These are phyloP conservation scores for Deuterostichococcus epilithicus DNA, from an alignment of 139 green algal species.

Conservation along the genomic window DNA sequence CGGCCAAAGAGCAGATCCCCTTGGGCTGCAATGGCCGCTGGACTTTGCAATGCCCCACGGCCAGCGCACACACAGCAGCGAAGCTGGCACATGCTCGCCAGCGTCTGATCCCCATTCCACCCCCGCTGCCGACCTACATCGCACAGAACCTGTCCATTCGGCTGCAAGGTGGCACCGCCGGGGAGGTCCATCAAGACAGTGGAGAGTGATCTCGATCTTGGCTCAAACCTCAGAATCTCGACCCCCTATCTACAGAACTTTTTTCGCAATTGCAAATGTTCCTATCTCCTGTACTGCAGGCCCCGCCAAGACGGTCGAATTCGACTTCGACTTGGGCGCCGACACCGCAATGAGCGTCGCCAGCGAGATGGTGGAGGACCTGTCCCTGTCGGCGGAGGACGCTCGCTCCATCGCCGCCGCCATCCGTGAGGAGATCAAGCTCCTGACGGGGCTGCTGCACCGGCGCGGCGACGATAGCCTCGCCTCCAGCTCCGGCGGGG, in stretches of 20 bases:
- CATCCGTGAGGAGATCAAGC: constrained; percentile 42
- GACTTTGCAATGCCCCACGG: no score
- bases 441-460: constrained; percentile 20
- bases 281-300: constrained; percentile 25
- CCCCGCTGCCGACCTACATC: no score
- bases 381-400: constrained; percentile 69
- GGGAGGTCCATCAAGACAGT: constrained; percentile 21
- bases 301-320: constrained; percentile 83
- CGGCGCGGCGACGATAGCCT: neutral
- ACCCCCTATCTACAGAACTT: no score
- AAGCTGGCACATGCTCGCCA: no score
- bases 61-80: no score
- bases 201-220: constrained; percentile 3
- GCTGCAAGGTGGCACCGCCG: no score
- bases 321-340: constrained; percentile 81
- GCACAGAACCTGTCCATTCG: no score
- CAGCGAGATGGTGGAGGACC: constrained; percentile 92
- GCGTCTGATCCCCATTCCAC: no score
- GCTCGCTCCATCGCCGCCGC: constrained; percentile 42
- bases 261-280: constrained; percentile 37
- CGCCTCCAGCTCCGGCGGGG: neutral
- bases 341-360: constrained; percentile 88
- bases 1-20: no score
- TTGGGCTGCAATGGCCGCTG: no score
- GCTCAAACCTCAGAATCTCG: constrained; percentile 10